Evolutionary conservation across 2,329 filamentous ascomycete genomes (phyloP), one percentile per base, ranked within the genome.

Genomic region (Penicillium sp.): DNA sequence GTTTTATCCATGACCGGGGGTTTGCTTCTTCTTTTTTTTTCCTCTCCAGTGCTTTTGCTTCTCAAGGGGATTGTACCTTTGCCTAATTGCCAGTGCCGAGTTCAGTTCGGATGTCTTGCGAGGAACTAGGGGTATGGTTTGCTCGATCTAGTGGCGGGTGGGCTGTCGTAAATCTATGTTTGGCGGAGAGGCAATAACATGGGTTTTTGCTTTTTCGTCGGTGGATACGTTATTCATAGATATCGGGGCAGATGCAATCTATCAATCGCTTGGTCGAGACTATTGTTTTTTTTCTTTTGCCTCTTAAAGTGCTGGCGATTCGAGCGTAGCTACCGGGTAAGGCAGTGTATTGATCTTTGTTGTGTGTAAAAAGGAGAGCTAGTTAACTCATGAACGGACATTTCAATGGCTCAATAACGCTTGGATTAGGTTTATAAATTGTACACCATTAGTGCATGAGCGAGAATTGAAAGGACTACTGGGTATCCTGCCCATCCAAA

Each of bases 191-290:
- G 24, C 39, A 42, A 26, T 42, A 42, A 36, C 23, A 33, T 36
- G 30, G 34, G 27, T 18, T 29, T 49, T 39, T 20, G 13, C 43
- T 46, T 40, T 30, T 32, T 42, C 45, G 12, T 32, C 26, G 24
- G 34, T 49, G 46, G 43, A 42, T 48, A 23, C 27, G 44, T 46
- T 12, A 30, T 41, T 45, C 32, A 44, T 47, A 49, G 51, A 46
- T 59, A 26, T 30, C 34, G 46, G 44, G 24, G 23, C 21, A 43
- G 6, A 13, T 33, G 45, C 40, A 59, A 55, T 59, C 34, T 49
- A 57, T 51, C 46, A 41, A 44, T 42, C 49, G 33, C 48, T 48
- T 56, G 36, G 18, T 56, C 17, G 18, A 23, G 27, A 45, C n/a
- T 34, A 6, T 24, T 49, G 17, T n/a, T 33, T 24, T 49, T 17